phyloP scores from a whole-genome alignment of 371 early-diverging fungal genomes.

The Mucor saturninus region DNA sequence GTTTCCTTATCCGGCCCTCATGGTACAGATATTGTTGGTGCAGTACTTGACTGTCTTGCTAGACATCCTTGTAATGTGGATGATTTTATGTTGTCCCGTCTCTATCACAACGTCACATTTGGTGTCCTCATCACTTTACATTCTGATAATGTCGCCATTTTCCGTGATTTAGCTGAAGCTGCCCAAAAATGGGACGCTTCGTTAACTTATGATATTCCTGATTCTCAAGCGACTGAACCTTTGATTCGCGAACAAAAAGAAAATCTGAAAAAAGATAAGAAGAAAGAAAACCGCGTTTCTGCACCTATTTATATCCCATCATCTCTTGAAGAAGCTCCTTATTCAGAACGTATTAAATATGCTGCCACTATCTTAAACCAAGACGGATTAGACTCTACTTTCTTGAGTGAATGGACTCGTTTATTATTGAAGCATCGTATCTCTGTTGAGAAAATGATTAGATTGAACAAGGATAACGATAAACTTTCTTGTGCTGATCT shows the following conservation, averaged over 20 bases:
- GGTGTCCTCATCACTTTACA: slow-evolving; percentile 77
- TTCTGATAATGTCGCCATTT: slow-evolving; percentile 72
- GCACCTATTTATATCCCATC: slow-evolving; percentile 44
- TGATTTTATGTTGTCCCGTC: slow-evolving; percentile 83
- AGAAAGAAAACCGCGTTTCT: slow-evolving; percentile 36
- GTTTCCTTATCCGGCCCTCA: slow-evolving; percentile 83
- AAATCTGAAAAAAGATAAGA: slow-evolving; percentile 38
- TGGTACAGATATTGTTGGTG: slow-evolving; percentile 88
- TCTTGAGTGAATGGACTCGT: slow-evolving; percentile 76
- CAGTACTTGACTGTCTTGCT: slow-evolving; percentile 74
- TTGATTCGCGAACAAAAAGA: slow-evolving; percentile 31
- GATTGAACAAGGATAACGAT: slow-evolving; percentile 63
- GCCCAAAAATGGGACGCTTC: slow-evolving; percentile 85
- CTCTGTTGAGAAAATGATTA: slow-evolving; percentile 80
- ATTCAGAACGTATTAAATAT: slow-evolving; percentile 78
- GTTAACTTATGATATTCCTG: slow-evolving; percentile 79
- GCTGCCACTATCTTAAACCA: slow-evolving; percentile 85
- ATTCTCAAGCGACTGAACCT: slow-evolving; percentile 69
- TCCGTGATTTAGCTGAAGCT: slow-evolving; percentile 73
- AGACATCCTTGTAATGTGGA: slow-evolving; percentile 72
- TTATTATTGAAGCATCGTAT: slow-evolving; percentile 73
- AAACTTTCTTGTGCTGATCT: slow-evolving; percentile 80
- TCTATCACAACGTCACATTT: slow-evolving; percentile 89
- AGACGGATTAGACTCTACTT: slow-evolving; percentile 71
- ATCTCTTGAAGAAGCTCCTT: slow-evolving; percentile 84